Base-by-base conservation (phyloP, 768 basidiomycete genomes). In the Suillus hirtellus region DNA sequence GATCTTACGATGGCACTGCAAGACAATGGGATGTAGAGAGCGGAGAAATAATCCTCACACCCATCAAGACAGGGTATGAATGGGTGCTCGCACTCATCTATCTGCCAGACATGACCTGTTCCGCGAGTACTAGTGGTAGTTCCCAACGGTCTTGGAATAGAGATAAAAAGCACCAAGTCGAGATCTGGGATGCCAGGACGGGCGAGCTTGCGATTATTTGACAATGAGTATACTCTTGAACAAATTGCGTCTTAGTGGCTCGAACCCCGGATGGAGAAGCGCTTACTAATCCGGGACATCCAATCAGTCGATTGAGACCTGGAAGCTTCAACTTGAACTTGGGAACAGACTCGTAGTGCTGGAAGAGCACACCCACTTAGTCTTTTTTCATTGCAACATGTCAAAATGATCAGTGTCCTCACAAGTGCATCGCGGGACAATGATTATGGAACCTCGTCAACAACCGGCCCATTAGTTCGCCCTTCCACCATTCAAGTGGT, bases 401-500 rank as follows among this genome's bases (percentile, higher is more conserved):
- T 47, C n/a, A 11, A 6, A 47, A 47, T 21, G 21, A 21, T 21
- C 46, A 21, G 27, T n/a, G 21, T 47, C 46, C n/a, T 47, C 1
- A 11, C 46, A 47, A 47, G 46, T 12, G 21, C 21, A 47, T 47
- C 11, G 0, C 0, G 0, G 1, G 44, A 46, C 8, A 2, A n/a
- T 10, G 5, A 11, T 47, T 47, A 21, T 47, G 46, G 46, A 21
- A 47, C 46, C 46, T 47, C 46, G 2, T 21, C n/a, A 47, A 47
- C 10, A 47, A 21, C n/a, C 46, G 12, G 46, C 5, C 21, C 2
- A 47, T 47, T 11, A 12, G 4, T 47, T 47, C 5, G 11, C 11
- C 5, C 21, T 5, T 21, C 21, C 11, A 11, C 0, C 46, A 21
- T 46, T 0, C n/a, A 47, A 1, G 0, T 12, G 1, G 0, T 2